These are phyloP conservation scores for Termitomyces sp. DNA, from an alignment of 768 basidiomycete genomes.

Conservation along the genomic window DNA sequence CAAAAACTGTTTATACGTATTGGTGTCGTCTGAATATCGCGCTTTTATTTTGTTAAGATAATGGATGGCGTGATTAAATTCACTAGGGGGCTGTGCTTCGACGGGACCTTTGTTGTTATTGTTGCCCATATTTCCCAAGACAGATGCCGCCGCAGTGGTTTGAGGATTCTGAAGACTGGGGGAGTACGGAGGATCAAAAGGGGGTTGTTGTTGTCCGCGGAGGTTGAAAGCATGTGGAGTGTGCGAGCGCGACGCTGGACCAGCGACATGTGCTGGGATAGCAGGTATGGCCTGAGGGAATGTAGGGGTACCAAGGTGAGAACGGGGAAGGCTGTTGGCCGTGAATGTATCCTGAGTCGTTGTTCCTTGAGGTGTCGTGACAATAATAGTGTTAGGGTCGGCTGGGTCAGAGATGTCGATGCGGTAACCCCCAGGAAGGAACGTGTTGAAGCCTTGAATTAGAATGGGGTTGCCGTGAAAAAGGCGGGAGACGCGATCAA, in stretches of 20 bases:
- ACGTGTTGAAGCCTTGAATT: constrained; percentile 98
- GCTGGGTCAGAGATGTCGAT: constrained; percentile 81
- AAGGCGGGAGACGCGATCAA: constrained; percentile 87
- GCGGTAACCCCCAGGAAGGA: constrained; percentile 89
- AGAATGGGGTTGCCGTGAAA: constrained; percentile 88
- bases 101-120: constrained; percentile 42
- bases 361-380: constrained; percentile 74
- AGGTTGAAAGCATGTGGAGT: constrained; percentile 45
- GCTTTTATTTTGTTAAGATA: constrained; percentile 99
- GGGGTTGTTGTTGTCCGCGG: constrained; percentile 26
- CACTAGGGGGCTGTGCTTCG: constrained; percentile 50
- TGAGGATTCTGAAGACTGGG: constrained; percentile 40
- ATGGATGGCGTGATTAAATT: constrained; percentile 93
- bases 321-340: constrained; percentile 19
- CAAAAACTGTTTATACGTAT: constrained; percentile 86
- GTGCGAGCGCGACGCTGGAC: constrained; percentile 45
- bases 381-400: constrained; percentile 70
- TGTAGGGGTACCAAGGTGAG: constrained; percentile 23
- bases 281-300: constrained; percentile 25
- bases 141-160: constrained; percentile 57
- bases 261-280: constrained; percentile 26
- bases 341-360: constrained; percentile 58
- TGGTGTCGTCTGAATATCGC: constrained; percentile 82
- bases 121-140: constrained; percentile 56
- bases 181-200: constrained; percentile 37